A percentile compares a stretch with the other conserved stretches of the same genome.
phyloP scores from a whole-genome alignment of 306 rosid species.

The Trifolium pratense region DNA sequence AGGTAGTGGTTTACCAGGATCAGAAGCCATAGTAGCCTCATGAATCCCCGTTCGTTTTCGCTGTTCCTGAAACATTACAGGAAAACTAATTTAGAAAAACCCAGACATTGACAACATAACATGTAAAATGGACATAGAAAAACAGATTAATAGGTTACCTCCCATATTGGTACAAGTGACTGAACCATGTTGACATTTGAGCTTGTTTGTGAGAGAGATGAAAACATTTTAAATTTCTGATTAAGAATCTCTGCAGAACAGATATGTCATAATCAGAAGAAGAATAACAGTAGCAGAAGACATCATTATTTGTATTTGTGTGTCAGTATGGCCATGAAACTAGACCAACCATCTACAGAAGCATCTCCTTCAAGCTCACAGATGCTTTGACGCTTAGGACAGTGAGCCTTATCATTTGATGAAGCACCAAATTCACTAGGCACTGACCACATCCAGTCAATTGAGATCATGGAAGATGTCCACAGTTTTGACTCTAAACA shows the following conservation, averaged over 20 bases:
- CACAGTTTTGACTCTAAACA: conserved; percentile 60
- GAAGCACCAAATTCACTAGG: conserved; percentile 51
- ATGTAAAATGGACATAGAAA: conserved; percentile 21
- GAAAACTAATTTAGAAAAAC: conserved; percentile 36
- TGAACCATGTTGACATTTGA: conserved; percentile 90
- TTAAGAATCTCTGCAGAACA: conserved; percentile 73
- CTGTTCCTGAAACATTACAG: conserved; percentile 64
- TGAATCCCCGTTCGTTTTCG: conserved; percentile 64
- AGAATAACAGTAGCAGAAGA: conserved; percentile 22
- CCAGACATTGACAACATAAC: conserved; percentile 19
- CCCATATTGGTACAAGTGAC: conserved; percentile 93
- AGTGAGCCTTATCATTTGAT: conserved; percentile 43
- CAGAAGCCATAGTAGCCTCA: conserved; percentile 54
- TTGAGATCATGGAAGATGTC: conserved; percentile 64
- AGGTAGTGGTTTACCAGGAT: conserved; percentile 74
- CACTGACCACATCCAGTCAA: conserved; percentile 70
- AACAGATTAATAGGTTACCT: conserved; percentile 57
- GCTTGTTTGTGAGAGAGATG: conserved; percentile 81
- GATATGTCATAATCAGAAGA: conserved; percentile 21
- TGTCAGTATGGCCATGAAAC: conserved; percentile 32
- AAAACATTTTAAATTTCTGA: conserved; percentile 72
- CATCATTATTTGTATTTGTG: conserved; percentile 27
- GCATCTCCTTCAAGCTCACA: conserved; percentile 95
- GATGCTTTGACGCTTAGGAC: conserved; percentile 70
- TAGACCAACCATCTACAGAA: conserved; percentile 72